Conservation (phyloP, 2,329 filamentous ascomycete genomes). For the Huntiella omanensis region DNA sequence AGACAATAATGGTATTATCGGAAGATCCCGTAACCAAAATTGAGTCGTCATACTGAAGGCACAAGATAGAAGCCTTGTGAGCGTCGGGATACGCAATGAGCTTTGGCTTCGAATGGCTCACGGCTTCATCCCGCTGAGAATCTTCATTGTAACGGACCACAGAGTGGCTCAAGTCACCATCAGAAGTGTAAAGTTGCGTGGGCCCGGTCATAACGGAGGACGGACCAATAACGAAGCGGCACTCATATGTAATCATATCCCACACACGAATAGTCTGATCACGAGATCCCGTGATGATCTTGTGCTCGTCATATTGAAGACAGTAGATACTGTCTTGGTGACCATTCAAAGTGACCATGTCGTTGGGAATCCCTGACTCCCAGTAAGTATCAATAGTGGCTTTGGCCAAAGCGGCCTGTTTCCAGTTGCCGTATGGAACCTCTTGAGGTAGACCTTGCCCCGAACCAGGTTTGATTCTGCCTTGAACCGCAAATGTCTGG, state of each 20-base stretch:
- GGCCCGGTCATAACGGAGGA: conserved; percentile 39
- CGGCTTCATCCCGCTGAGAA: background rate
- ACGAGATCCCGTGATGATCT: conserved; percentile 90
- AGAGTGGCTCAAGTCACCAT: conserved; percentile 34
- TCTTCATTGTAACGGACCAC: conserved; percentile 17
- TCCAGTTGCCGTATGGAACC: conserved; percentile 57
- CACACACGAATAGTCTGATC: conserved; percentile 92
- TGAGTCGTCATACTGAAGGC: conserved; percentile 79
- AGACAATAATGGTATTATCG: conserved; percentile 78
- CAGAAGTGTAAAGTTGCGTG: conserved; percentile 31
- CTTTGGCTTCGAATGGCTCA: conserved; percentile 12
- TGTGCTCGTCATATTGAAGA: conserved; percentile 94
- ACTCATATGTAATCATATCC: conserved; percentile 80
- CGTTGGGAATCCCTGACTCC: conserved; percentile 54
- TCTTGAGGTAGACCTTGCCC: conserved; percentile 38
- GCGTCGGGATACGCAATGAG: conserved; percentile 35
- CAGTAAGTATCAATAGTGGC: conserved; percentile 61
- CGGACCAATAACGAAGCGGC: conserved; percentile 71
- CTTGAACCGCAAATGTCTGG: conserved; percentile 37
- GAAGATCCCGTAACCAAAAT: conserved; percentile 93
- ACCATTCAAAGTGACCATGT: conserved; percentile 54
- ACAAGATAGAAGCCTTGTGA: conserved; percentile 85
- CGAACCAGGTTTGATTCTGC: conserved; percentile 30
- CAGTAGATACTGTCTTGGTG: conserved; percentile 96
- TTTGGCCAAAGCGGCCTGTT: conserved; percentile 62